Percentiles rank a stretch among this genome's conserved stretches.
These are phyloP conservation scores for Oryza australiensis DNA, from an alignment of 176 grass and related monocot genomes.

Conservation along the genomic window DNA sequence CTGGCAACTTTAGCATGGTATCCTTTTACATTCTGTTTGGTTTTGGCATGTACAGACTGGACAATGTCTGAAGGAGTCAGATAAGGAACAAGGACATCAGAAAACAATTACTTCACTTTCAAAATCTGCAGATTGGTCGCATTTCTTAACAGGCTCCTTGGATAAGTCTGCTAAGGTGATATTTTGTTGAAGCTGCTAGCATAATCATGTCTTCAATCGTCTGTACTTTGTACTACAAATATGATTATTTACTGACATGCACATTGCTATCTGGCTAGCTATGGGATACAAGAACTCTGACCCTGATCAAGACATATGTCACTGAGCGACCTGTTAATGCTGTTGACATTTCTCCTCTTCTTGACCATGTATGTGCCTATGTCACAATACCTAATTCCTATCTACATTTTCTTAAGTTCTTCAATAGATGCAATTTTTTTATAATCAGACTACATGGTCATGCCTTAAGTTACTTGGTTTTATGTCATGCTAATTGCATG, in stretches of 20 bases:
- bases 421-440: neutral
- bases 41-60: constrained; percentile 57
- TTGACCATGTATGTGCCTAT: constrained; percentile 67
- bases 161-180: constrained; percentile 94
- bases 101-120: constrained; percentile 75
- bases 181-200: constrained; percentile 12
- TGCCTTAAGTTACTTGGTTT: neutral
- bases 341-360: constrained; percentile 84
- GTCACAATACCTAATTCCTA: neutral
- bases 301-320: constrained; percentile 81
- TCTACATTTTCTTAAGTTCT: neutral
- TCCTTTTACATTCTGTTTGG: constrained; percentile 26
- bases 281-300: constrained; percentile 79
- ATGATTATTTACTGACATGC: constrained; percentile 21
- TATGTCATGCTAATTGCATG: neutral
- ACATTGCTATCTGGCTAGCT: constrained; percentile 44
- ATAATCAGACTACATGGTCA: neutral
- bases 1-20: neutral
- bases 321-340: constrained; percentile 93
- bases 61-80: constrained; percentile 69
- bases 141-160: constrained; percentile 81
- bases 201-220: neutral
- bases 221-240: neutral
- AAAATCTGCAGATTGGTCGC: constrained; percentile 71
- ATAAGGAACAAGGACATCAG: constrained; percentile 70